Percentiles rank a stretch among this genome's conserved stretches.
Evolutionary conservation across 176 grass and related monocot genomes (phyloP).

Genomic region (Eragrostis nindensis): DNA sequence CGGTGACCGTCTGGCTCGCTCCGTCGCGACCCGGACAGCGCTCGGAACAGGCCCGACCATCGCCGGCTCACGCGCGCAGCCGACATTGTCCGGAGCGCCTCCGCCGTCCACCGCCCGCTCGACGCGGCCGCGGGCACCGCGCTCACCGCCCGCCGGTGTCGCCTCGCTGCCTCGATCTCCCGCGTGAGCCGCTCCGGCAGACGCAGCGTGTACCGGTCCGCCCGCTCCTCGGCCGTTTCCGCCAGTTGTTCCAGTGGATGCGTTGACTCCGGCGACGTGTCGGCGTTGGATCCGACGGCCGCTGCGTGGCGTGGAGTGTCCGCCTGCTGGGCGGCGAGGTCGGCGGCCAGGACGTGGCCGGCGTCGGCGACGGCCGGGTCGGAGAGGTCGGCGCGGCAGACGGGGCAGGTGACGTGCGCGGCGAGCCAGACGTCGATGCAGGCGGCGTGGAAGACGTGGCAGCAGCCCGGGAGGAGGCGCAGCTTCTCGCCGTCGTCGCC

Average conservation of each 20-base stretch:
- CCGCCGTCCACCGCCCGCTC: conserved; percentile 40
- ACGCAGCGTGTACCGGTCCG: conserved; percentile 63
- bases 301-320: conserved; percentile 9
- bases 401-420: conserved; percentile 78
- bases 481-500: conserved; percentile 64
- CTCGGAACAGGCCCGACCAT: conserved; percentile 47
- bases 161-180: conserved; percentile 63
- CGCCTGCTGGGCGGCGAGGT: conserved; percentile 26
- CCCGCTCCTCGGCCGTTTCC: conserved; percentile 52
- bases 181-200: conserved; percentile 57
- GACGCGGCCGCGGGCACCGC: conserved; percentile 33
- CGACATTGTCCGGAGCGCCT: conserved; percentile 64
- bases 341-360: conserved; percentile 45
- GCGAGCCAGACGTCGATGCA: conserved; percentile 85
- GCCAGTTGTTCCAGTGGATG: neutral
- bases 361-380: conserved; percentile 54
- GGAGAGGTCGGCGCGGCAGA: conserved; percentile 84
- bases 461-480: conserved; percentile 71
- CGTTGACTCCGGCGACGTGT: conserved; percentile 9
- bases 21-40: conserved; percentile 20
- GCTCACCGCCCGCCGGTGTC: conserved; percentile 60
- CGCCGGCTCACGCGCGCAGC: conserved; percentile 37
- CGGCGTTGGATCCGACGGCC: conserved; percentile 35
- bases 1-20: conserved; percentile 34
- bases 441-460: conserved; percentile 79